phyloP scores from a whole-genome alignment of 805 yeast genomes.

The Hanseniaspora mollemarum region DNA sequence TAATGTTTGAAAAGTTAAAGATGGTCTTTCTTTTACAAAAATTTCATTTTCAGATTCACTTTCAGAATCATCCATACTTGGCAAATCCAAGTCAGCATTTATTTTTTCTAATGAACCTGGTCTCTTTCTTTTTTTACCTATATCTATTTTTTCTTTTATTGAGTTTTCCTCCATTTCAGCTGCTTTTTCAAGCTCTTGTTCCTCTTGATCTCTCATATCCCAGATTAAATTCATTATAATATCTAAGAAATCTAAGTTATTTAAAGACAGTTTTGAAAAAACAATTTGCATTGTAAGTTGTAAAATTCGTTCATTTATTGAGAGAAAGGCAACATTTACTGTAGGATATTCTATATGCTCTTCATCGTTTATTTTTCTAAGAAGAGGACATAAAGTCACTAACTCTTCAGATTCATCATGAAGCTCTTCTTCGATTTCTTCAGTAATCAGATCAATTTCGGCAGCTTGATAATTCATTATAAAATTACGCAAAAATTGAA shows the following conservation, averaged over 20 bases:
- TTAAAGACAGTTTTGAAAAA: constrained; percentile 57
- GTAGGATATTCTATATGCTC: constrained; percentile 51
- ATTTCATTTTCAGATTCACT: constrained; percentile 22
- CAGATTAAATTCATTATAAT: constrained; percentile 77
- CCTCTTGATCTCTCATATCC: constrained; percentile 59
- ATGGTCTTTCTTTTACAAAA: constrained; percentile 21
- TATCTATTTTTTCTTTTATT: constrained; percentile 26
- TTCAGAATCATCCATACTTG: constrained; percentile 19
- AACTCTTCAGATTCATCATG: constrained; percentile 46
- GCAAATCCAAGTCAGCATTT: constrained; percentile 17
- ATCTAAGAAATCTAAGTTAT: constrained; percentile 72
- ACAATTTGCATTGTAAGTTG: constrained; percentile 41
- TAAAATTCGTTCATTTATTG: constrained; percentile 42
- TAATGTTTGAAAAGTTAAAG: constrained; percentile 19
- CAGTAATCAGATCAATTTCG: constrained; percentile 38
- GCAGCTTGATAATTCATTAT: constrained; percentile 40
- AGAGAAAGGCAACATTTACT: constrained; percentile 45
- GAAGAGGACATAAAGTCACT: constrained; percentile 1
- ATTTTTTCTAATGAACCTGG: constrained; percentile 24
- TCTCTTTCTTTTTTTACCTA: constrained; percentile 15
- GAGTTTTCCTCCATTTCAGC: constrained; percentile 18
- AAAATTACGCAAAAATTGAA: constrained; percentile 38
- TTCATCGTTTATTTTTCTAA: constrained; percentile 82
- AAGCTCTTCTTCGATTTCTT: constrained; percentile 47
- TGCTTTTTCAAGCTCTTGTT: constrained; percentile 27